These are phyloP conservation scores for Cercospora berteroae DNA, from an alignment of 2,329 filamentous ascomycete species.

Conservation along the genomic window DNA sequence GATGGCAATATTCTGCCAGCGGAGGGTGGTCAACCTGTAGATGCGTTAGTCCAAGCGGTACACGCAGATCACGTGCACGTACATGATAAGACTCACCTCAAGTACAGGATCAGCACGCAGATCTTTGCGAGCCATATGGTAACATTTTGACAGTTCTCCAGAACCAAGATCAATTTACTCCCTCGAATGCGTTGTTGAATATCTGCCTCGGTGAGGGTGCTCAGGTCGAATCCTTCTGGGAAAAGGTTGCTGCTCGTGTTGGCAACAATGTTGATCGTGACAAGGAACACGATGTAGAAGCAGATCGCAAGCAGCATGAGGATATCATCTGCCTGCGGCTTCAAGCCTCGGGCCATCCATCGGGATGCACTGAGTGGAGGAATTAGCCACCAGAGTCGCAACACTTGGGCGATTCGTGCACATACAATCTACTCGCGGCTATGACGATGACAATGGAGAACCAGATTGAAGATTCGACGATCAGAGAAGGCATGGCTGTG, in stretches of 20 bases:
- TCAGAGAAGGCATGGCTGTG: slow-evolving; percentile 37
- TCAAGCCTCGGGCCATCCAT: slow-evolving; percentile 46
- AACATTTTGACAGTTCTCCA: slow-evolving; percentile 41
- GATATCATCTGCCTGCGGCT: slow-evolving; percentile 58
- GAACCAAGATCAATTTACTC: slow-evolving; percentile 42
- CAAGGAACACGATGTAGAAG: slow-evolving; percentile 52
- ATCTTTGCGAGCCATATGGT: slow-evolving; percentile 42
- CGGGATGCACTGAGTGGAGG: slow-evolving; percentile 42
- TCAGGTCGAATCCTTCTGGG: slow-evolving; percentile 48
- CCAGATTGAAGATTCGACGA: slow-evolving; percentile 35
- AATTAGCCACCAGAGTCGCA: neutral
- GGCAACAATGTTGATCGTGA: slow-evolving; percentile 47
- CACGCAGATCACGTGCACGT: neutral
- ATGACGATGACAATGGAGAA: slow-evolving; percentile 40
- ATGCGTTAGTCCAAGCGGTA: neutral
- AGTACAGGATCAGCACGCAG: slow-evolving; percentile 41
- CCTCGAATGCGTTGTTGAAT: slow-evolving; percentile 34
- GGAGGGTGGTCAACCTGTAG: slow-evolving; percentile 37
- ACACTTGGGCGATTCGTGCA: neutral
- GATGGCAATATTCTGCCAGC: slow-evolving; percentile 39
- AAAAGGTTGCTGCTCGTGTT: slow-evolving; percentile 45
- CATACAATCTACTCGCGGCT: slow-evolving; percentile 45
- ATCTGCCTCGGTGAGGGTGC: slow-evolving; percentile 34
- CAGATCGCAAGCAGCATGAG: slow-evolving; percentile 54
- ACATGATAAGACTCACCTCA: slow-evolving; percentile 14